Percentiles rank a stretch among this genome's conserved stretches.
These are phyloP conservation scores for Scedosporium aurantiacum DNA, from an alignment of 2,329 filamentous ascomycete species.

Conservation along the genomic window DNA sequence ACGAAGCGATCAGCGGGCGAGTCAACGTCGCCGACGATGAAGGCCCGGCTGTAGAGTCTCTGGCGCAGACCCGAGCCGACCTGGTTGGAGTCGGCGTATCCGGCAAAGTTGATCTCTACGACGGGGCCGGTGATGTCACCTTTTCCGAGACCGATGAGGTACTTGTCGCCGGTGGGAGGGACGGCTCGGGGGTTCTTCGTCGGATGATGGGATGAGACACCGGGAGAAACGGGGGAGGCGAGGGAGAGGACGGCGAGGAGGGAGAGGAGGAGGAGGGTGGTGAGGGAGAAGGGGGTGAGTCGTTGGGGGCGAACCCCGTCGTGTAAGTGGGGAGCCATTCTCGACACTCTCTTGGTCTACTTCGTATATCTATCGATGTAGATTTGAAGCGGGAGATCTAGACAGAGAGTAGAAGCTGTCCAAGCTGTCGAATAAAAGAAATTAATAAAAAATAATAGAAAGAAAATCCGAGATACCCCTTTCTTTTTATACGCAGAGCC, in stretches of 20 bases:
- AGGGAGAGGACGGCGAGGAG: conserved; percentile 4
- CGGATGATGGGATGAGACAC: neutral
- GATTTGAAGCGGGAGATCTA: neutral
- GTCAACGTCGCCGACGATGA: conserved; percentile 64
- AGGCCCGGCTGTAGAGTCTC: conserved; percentile 73
- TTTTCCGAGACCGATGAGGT: conserved; percentile 41
- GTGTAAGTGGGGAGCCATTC: neutral
- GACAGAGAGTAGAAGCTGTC: neutral
- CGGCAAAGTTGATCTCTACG: conserved; percentile 82
- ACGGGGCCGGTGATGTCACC: conserved; percentile 57
- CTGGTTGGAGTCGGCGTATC: conserved; percentile 71
- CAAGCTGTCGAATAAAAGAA: neutral
- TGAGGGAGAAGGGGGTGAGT: conserved; percentile 6
- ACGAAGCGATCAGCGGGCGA: conserved; percentile 62
- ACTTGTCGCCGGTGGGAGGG: conserved; percentile 14
- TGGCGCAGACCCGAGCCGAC: conserved; percentile 76
- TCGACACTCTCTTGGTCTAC: neutral
- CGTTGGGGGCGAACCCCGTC: neutral
- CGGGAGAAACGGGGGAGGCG: neutral
- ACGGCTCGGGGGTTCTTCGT: neutral
- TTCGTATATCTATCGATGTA: neutral
- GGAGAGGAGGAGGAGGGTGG: conserved; percentile 8
- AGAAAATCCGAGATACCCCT: neutral
- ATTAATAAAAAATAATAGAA: neutral
- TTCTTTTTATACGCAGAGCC: too few relatives aligned